Percentiles rank a stretch among this genome's conserved stretches.
Evolutionary conservation across 768 basidiomycete species (phyloP).

Genomic region (Naganishia vaughanmartiniae): DNA sequence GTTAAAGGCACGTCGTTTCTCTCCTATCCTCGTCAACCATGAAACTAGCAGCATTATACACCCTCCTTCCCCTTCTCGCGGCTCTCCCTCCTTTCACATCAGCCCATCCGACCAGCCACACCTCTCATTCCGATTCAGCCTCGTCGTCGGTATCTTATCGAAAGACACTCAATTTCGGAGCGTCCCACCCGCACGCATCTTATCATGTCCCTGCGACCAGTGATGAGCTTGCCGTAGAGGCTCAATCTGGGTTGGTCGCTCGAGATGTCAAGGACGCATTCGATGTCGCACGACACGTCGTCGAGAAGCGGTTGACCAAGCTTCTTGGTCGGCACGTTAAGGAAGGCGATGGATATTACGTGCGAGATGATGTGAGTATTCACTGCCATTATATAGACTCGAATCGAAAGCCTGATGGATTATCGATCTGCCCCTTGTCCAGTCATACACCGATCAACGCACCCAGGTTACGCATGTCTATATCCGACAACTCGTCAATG

Average conservation of each 20-base stretch:
- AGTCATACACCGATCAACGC: conserved; percentile 71
- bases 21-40: conserved; percentile 32
- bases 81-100: conserved; percentile 34
- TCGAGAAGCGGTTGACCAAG: conserved; percentile 30
- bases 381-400: no score
- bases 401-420: not conserved
- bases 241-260: conserved; percentile 10
- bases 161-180: conserved; percentile 89
- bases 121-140: conserved; percentile 26
- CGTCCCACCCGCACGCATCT: conserved; percentile 66
- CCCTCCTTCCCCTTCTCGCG: conserved; percentile 48
- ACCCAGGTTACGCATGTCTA: conserved; percentile 89
- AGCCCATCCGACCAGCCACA: conserved; percentile 29
- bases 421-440: not conserved
- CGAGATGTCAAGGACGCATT: conserved; percentile 33
- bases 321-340: conserved; percentile 29
- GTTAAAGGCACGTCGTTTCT: no score
- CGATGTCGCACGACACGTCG: conserved; percentile 38
- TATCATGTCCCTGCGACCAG: conserved; percentile 47
- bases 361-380: conserved; percentile 51
- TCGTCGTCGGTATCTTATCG: conserved; percentile 52
- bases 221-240: conserved; percentile 22
- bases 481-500: conserved; percentile 76
- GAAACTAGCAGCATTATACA: conserved; percentile 45
- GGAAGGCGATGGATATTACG: conserved; percentile 44